These are phyloP conservation scores for Vaccinium macrocarpon DNA, from an alignment of 148 eudicot species.

Conservation along the genomic window DNA sequence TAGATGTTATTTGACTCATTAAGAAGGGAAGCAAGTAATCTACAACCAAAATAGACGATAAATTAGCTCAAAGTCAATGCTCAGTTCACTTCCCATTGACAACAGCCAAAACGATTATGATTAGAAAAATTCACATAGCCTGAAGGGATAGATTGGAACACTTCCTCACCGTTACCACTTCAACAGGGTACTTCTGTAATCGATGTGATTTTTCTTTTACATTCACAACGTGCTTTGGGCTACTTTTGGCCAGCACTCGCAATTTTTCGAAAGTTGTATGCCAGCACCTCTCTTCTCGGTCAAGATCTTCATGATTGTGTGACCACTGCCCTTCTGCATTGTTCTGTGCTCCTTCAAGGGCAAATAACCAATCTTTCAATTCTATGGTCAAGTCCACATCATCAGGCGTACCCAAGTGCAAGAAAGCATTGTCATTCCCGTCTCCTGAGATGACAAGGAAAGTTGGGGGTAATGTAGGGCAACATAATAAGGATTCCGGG, in stretches of 20 bases:
- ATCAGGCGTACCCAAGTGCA: constrained; percentile 80
- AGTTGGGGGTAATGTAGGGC: background rate
- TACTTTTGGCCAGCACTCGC: constrained; percentile 66
- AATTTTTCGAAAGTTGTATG: constrained; percentile 73
- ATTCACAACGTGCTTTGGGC: constrained; percentile 37
- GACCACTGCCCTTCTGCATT: constrained; percentile 38
- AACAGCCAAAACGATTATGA: background rate
- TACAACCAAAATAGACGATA: background rate
- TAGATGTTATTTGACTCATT: background rate
- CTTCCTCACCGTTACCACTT: constrained; percentile 68
- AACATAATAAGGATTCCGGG: background rate
- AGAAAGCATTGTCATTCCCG: constrained; percentile 36
- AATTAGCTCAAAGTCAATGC: background rate
- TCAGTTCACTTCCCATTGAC: background rate
- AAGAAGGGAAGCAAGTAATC: background rate
- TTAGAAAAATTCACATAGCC: constrained; percentile 4
- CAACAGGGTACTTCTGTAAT: constrained; percentile 60
- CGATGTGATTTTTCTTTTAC: constrained; percentile 32
- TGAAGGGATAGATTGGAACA: constrained; percentile 5
- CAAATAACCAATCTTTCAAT: constrained; percentile 86
- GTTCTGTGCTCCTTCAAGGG: constrained; percentile 84
- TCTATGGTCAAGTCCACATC: constrained; percentile 79
- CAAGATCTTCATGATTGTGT: constrained; percentile 31
- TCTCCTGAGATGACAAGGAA: constrained; percentile 30
- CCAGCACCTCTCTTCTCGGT: constrained; percentile 86